Evolutionary conservation across 257 asterid genomes (phyloP).

Genomic region (Solanum paucissectum): DNA sequence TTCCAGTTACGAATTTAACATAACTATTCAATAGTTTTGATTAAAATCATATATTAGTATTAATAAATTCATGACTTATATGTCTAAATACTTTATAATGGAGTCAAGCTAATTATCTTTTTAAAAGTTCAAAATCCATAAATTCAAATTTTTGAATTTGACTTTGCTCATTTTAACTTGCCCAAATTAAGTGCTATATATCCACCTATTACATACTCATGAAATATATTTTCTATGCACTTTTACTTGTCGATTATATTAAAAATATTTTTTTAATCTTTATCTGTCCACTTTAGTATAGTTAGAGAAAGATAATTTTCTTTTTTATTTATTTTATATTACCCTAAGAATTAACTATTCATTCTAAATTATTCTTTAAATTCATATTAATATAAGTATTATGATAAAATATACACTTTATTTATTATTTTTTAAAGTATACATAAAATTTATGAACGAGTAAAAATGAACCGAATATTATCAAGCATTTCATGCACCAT

Average conservation of each 20-base stretch:
- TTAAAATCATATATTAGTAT: not conserved
- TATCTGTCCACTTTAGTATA: no score
- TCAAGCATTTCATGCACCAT: not conserved
- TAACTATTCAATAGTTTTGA: not conserved
- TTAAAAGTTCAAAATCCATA: not conserved
- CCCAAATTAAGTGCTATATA: not conserved
- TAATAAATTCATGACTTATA: not conserved
- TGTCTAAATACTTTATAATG: not conserved
- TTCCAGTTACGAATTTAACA: not conserved
- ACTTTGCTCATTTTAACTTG: not conserved
- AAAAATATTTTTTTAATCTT: not conserved
- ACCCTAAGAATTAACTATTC: not conserved
- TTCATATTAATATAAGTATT: not conserved
- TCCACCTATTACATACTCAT: not conserved
- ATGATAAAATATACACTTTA: no score
- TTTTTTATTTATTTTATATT: no score
- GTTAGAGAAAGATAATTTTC: no score
- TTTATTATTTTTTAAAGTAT: no score
- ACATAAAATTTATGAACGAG: rapidly evolving
- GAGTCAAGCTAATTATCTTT: not conserved
- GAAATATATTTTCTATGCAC: not conserved
- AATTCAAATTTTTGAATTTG: no score
- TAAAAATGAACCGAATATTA: not conserved
- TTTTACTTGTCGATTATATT: not conserved
- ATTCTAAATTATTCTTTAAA: not conserved